Conservation (phyloP, 2,329 filamentous ascomycete species). For the Diplodia mutila region DNA sequence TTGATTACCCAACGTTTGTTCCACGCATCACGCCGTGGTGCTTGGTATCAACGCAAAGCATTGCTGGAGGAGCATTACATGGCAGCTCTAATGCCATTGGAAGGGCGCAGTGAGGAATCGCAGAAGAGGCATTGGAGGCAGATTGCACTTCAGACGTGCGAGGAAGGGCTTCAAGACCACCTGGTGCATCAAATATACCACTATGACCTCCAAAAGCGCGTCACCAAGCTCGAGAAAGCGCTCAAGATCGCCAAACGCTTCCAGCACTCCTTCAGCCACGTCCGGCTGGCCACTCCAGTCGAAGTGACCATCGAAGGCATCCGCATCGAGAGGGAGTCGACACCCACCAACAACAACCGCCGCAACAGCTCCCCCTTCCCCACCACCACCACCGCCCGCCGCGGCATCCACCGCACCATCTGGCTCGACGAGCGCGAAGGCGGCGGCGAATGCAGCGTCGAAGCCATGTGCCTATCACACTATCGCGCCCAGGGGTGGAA, state of each 20-base stretch:
- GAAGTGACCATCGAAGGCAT: constrained; percentile 78
- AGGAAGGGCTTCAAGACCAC: constrained; percentile 81
- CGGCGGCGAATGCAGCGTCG: constrained; percentile 79
- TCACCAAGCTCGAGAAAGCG: constrained; percentile 86
- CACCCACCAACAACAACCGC: constrained; percentile 29
- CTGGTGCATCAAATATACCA: constrained; percentile 92
- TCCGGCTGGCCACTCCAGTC: constrained; percentile 73
- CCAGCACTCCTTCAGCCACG: constrained; percentile 92
- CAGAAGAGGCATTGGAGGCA: constrained; percentile 84
- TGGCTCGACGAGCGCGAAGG: constrained; percentile 74
- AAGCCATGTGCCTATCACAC: constrained; percentile 88
- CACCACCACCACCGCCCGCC: constrained; percentile 15
- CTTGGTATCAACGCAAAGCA: constrained; percentile 96
- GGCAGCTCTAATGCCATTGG: constrained; percentile 61
- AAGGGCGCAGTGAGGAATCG: constrained; percentile 56
- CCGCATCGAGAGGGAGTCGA: constrained; percentile 68
- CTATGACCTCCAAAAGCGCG: constrained; percentile 89
- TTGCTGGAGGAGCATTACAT: constrained; percentile 96
- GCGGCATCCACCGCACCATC: constrained; percentile 69
- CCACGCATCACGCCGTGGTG: constrained; percentile 79
- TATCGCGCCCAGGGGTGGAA: constrained; percentile 88
- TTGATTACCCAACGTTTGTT: constrained; percentile 82
- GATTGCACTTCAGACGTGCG: constrained; percentile 78
- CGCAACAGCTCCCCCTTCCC: constrained; percentile 31
- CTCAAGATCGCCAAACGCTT: constrained; percentile 80